Evolutionary conservation across 306 rosid species (phyloP).

Genomic region (Malus fusca): DNA sequence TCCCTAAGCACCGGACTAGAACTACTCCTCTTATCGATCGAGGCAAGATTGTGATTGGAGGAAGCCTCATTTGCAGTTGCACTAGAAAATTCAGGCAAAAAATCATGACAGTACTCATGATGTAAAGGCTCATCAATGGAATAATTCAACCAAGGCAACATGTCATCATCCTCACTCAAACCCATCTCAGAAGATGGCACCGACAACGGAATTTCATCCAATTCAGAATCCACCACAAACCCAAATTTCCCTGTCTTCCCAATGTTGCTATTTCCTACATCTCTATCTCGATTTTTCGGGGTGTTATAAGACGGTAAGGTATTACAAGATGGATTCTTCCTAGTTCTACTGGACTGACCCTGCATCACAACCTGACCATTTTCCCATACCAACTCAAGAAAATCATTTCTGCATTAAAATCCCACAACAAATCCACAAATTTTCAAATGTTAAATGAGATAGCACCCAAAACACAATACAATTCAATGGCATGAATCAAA

Average conservation of each 20-base stretch:
- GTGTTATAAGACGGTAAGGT: slow-evolving; percentile 42
- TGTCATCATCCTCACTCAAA: slow-evolving; percentile 58
- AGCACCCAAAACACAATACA: not conserved
- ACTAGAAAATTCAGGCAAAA: slow-evolving; percentile 60
- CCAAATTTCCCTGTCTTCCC: slow-evolving; percentile 53
- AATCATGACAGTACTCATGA: slow-evolving; percentile 58
- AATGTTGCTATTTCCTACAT: slow-evolving; percentile 32
- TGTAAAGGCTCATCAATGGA: slow-evolving; percentile 58
- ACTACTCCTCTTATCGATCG: slow-evolving; percentile 39
- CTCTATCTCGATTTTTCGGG: slow-evolving; percentile 53
- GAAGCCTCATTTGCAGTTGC: slow-evolving; percentile 40
- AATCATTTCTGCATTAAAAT: slow-evolving; percentile 58
- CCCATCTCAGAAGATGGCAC: slow-evolving; percentile 61
- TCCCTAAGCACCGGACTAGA: slow-evolving; percentile 43
- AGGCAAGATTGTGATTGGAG: slow-evolving; percentile 29
- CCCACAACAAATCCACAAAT: slow-evolving; percentile 9
- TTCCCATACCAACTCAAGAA: slow-evolving; percentile 85
- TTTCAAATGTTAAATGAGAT: not conserved
- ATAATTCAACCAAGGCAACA: slow-evolving; percentile 82
- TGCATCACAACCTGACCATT: slow-evolving; percentile 77
- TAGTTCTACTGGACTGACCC: slow-evolving; percentile 65
- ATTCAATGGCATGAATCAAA: slow-evolving; percentile 13
- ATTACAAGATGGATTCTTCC: slow-evolving; percentile 48
- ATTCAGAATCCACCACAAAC: slow-evolving; percentile 39
- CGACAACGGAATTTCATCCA: slow-evolving; percentile 51